Evolutionary conservation across 345 rosid genomes (phyloP), one percentile per base, ranked within the genome.

Genomic region (Ceriops decandra): DNA sequence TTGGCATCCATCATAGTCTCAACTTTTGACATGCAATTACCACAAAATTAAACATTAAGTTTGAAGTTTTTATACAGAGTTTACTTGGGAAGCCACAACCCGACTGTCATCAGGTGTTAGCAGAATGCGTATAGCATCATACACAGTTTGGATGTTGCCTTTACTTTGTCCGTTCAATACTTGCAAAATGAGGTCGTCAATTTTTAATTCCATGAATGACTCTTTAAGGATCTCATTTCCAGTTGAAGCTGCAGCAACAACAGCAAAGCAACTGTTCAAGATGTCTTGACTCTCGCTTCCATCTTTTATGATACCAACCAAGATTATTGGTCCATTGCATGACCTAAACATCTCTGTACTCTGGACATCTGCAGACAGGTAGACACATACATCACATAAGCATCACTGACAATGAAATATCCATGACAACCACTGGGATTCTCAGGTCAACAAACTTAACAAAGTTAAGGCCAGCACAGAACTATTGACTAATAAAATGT

Each of bases 61-160:
- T n/a, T 6, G 17, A 13, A 11, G 49, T 60, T 58, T 21, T 33
- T 11, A 11, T 63, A 17, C 19, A 38, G 63, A 10, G 51, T 49
- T 52, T 57, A 80, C 96, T 84, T 95, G 86, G 49, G 97, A 91
- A 79, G 99, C 99, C 79, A 88, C 89, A 35, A 90, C 99, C 35
- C 97, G 96, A 79, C 80, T 80, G 64, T 95, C 99, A 84, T 91
- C 98, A 27, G 98, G 85, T 0, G 96, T 88, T 70, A 90, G 84
- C 68, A 95, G 67, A 77, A 82, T 86, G 63, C 86, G 81, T 64
- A 95, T 84, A 22, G 96, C 86, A 60, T 95, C 93, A 53, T 91
- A 95, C 74, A 91, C 21, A 79, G 84, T 78, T 63, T 68, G 76
- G 72, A 86, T 64, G 17, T 76, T 68, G 42, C 69, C 77, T 71